Evolutionary conservation across 805 yeast genomes (phyloP).

Genomic region (Priceomyces castillae): DNA sequence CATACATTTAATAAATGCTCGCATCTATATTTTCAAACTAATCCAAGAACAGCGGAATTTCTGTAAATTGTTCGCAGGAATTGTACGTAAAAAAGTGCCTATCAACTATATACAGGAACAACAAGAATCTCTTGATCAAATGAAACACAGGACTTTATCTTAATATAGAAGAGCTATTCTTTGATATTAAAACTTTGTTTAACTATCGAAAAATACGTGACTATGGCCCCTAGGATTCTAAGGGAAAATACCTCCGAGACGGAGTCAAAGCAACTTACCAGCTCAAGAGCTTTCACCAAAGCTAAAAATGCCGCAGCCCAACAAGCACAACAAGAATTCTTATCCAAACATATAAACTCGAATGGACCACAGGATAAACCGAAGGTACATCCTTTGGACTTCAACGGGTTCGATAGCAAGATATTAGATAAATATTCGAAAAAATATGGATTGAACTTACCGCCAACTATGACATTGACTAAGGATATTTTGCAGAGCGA

Average conservation of each 20-base stretch:
- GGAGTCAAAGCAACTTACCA: conserved; percentile 27
- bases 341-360: conserved; percentile 66
- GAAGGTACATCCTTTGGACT: conserved; percentile 61
- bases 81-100: no score
- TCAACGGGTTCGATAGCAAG: conserved; percentile 57
- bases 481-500: conserved; percentile 71
- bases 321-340: conserved; percentile 66
- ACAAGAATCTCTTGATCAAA: no score
- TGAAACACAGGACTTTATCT: no score
- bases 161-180: no score
- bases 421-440: conserved; percentile 69
- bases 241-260: conserved; percentile 39
- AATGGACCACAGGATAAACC: conserved; percentile 66
- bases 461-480: conserved; percentile 60
- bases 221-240: conserved; percentile 12
- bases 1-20: background rate
- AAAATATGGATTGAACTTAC: conserved; percentile 53
- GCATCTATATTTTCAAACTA: background rate
- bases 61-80: no score
- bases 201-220: no score
- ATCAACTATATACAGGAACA: no score
- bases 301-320: conserved; percentile 60
- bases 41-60: background rate
- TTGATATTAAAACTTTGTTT: no score
- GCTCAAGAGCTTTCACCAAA: conserved; percentile 49